These are phyloP conservation scores for Shiraia sp. DNA, from an alignment of 2,329 filamentous ascomycete genomes.

Conservation along the genomic window DNA sequence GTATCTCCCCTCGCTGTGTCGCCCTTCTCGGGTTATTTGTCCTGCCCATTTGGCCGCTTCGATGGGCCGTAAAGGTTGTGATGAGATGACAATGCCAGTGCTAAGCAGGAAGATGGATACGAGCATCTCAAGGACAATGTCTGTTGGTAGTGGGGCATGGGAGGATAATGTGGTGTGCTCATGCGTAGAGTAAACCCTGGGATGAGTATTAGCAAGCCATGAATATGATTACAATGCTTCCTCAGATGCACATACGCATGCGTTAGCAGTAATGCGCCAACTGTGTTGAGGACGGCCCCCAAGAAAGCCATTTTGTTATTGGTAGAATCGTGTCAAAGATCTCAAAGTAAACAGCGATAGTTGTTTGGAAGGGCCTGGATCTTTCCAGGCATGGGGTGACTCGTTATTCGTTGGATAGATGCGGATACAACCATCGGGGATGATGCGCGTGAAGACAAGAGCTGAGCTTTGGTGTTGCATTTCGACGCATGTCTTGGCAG, in stretches of 20 bases:
- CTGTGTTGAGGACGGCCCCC: slow-evolving; percentile 69
- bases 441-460: no score
- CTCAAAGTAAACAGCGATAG: no score
- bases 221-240: background rate
- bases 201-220: slow-evolving; percentile 19
- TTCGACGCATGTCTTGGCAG: no score
- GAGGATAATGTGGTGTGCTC: slow-evolving; percentile 79
- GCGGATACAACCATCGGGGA: no score
- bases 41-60: slow-evolving; percentile 81
- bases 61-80: slow-evolving; percentile 81
- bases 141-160: slow-evolving; percentile 67
- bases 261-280: slow-evolving; percentile 77
- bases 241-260: slow-evolving; percentile 74
- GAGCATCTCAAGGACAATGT: slow-evolving; percentile 87
- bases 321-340: background rate
- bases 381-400: background rate
- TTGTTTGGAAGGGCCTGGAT: no score
- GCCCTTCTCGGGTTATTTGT: slow-evolving; percentile 78
- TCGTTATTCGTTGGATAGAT: background rate
- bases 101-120: slow-evolving; percentile 79
- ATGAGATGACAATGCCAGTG: slow-evolving; percentile 77
- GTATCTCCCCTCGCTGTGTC: slow-evolving; percentile 59
- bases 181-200: slow-evolving; percentile 92
- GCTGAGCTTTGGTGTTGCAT: background rate
- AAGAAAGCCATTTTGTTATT: slow-evolving; percentile 67